Percentiles rank a stretch among this genome's conserved stretches.
Evolutionary conservation across 1,284 basidiomycete species (phyloP).

Genomic region (Malassezia slooffiae): DNA sequence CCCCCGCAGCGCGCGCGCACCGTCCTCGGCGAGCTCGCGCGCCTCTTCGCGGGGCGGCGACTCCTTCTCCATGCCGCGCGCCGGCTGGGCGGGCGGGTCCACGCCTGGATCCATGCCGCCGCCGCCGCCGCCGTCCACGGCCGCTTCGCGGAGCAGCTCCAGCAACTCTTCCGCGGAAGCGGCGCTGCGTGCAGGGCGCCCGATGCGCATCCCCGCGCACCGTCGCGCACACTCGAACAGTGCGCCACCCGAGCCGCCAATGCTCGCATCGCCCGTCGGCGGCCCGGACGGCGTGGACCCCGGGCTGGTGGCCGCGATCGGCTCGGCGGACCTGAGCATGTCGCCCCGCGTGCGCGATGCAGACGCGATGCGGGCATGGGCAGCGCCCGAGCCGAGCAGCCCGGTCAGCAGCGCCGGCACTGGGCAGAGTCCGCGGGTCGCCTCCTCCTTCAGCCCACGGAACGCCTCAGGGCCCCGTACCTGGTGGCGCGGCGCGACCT

Average conservation of each 20-base stretch:
- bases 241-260: constrained; percentile 25
- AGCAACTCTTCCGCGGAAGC: constrained; percentile 18
- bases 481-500: too few species aligned
- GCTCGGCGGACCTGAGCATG: constrained; percentile 8
- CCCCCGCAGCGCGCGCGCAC: background rate
- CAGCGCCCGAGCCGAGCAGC: too few species aligned
- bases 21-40: background rate
- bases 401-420: too few species aligned
- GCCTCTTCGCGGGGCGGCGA: background rate
- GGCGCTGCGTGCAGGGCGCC: constrained; percentile 1
- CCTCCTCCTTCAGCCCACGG: too few species aligned
- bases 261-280: constrained; percentile 33
- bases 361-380: too few species aligned
- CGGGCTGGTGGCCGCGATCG: constrained; percentile 39
- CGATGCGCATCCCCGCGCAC: constrained; percentile 14
- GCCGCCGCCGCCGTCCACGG: constrained; percentile 13
- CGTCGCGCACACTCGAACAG: constrained; percentile 39
- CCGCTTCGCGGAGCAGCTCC: constrained; percentile 21
- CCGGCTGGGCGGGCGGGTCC: background rate
- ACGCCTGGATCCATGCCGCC: constrained; percentile 13
- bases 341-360: constrained; percentile 10
- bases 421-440: too few species aligned
- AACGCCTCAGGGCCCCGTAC: too few species aligned
- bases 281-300: constrained; percentile 45
- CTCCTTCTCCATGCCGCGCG: background rate